Conservation (phyloP, 352 stramenopile genomes). For the Phytophthora syringae region DNA sequence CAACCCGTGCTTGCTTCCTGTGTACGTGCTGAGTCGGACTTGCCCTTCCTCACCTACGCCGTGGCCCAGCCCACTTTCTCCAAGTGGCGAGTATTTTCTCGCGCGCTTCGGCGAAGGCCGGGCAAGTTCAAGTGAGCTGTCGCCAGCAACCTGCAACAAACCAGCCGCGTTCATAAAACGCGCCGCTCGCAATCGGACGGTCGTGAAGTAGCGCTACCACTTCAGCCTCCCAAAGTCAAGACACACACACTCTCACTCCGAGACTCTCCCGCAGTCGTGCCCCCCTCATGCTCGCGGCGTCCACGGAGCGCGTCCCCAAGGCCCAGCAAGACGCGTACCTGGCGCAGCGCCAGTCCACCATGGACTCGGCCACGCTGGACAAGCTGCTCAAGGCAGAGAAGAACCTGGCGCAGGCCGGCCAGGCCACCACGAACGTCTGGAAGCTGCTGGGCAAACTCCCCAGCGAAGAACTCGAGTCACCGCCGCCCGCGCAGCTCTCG, state of each 20-base stretch:
- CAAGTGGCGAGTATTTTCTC: neutral
- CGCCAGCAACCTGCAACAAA: too few species aligned
- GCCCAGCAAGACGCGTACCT: conserved; percentile 62
- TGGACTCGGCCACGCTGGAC: conserved; percentile 84
- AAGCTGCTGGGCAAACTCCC: conserved; percentile 70
- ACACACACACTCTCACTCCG: neutral
- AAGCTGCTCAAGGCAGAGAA: conserved; percentile 85
- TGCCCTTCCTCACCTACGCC: too few species aligned
- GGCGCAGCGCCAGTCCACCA: conserved; percentile 71
- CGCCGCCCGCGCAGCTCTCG: neutral
- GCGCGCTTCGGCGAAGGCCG: conserved; percentile 13
- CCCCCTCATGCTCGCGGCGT: neutral
- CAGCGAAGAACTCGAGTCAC: conserved; percentile 44
- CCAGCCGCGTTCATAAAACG: too few species aligned
- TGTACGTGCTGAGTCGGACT: neutral
- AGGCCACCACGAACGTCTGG: conserved; percentile 85
- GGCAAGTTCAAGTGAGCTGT: neutral
- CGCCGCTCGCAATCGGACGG: conserved; percentile 30
- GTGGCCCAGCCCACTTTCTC: neutral
- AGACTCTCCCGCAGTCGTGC: conserved; percentile 14
- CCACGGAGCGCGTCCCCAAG: conserved; percentile 18
- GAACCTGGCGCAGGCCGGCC: conserved; percentile 78
- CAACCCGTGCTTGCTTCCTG: neutral
- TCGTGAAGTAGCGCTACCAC: conserved; percentile 17
- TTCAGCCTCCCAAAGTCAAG: conserved; percentile 24